phyloP scores from a whole-genome alignment of 495 filamentous ascomycete genomes.

The Darksidea phi region DNA sequence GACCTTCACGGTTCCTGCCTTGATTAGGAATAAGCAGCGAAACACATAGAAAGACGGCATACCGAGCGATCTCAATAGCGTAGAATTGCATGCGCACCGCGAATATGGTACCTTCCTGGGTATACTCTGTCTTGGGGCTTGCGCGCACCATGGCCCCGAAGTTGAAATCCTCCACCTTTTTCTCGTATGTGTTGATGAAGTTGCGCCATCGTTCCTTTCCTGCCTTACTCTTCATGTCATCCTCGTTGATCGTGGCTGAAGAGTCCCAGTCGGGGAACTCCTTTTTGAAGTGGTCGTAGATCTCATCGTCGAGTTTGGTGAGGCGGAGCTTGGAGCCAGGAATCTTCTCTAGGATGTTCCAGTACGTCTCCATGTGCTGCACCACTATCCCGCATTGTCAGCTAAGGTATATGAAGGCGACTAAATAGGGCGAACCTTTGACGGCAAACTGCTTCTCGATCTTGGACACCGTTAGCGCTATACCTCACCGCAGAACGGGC shows the following conservation, averaged over 20 bases:
- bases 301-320: conserved; percentile 92
- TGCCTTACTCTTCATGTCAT: conserved; percentile 93
- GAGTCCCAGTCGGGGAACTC: conserved; percentile 94
- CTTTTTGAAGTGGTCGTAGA: conserved; percentile 77
- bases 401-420: neutral
- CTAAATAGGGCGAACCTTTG: conserved; percentile 60
- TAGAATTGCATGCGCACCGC: conserved; percentile 98
- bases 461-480: conserved; percentile 47
- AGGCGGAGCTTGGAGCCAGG: conserved; percentile 81
- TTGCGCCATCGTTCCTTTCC: conserved; percentile 96
- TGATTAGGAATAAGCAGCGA: conserved; percentile 7
- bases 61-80: conserved; percentile 91
- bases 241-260: conserved; percentile 74
- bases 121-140: conserved; percentile 79
- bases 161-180: conserved; percentile 91
- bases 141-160: conserved; percentile 89
- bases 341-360: conserved; percentile 87
- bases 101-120: conserved; percentile 88
- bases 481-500: conserved; percentile 20
- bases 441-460: conserved; percentile 99
- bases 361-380: conserved; percentile 94
- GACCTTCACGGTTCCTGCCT: conserved; percentile 71
- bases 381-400: conserved; percentile 59
- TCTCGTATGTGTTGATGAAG: conserved; percentile 91
- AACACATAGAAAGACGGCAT: conserved; percentile 18